A percentile compares a stretch with the other conserved stretches of the same genome.
phyloP scores from a whole-genome alignment of 2,329 filamentous ascomycete species.

The Westerdykella ornata region DNA sequence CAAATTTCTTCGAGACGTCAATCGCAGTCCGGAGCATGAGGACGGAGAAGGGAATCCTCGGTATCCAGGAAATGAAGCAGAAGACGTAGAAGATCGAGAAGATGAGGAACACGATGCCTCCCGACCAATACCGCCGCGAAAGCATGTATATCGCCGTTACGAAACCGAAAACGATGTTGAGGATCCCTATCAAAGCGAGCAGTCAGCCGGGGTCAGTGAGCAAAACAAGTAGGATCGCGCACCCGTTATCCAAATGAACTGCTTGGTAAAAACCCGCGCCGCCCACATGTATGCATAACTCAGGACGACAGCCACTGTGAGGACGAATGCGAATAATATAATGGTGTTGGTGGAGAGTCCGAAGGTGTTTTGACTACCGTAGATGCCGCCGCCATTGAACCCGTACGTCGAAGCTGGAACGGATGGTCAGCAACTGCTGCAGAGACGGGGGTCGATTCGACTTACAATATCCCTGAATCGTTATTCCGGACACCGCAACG shows the following conservation, averaged over 20 bases:
- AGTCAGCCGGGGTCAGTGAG: conserved; percentile 5
- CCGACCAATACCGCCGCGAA: conserved; percentile 66
- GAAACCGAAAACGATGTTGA: conserved; percentile 79
- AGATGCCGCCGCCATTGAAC: conserved; percentile 66
- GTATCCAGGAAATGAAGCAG: conserved; percentile 81
- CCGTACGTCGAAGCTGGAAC: conserved; percentile 50
- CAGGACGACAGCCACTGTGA: conserved; percentile 66
- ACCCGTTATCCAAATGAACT: conserved; percentile 80
- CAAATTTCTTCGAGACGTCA: conserved; percentile 74
- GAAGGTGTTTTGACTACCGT: conserved; percentile 59
- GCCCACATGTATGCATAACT: conserved; percentile 71
- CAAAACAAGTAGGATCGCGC: conserved; percentile 9
- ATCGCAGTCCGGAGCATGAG: conserved; percentile 83
- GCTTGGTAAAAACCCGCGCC: conserved; percentile 73
- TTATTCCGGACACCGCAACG: conserved; percentile 66
- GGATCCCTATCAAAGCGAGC: conserved; percentile 52
- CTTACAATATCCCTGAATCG: conserved; percentile 63
- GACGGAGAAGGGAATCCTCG: conserved; percentile 85
- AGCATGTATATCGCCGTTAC: conserved; percentile 85
- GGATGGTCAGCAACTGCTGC: conserved; percentile 5
- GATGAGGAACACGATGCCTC: conserved; percentile 78
- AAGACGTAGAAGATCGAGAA: conserved; percentile 75
- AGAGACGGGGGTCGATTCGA: conserved; percentile 1
- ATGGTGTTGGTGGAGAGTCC: conserved; percentile 76
- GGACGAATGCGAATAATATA: conserved; percentile 73